Conservation (phyloP, 176 grass and related monocot genomes). For the Microstegium vimineum region DNA sequence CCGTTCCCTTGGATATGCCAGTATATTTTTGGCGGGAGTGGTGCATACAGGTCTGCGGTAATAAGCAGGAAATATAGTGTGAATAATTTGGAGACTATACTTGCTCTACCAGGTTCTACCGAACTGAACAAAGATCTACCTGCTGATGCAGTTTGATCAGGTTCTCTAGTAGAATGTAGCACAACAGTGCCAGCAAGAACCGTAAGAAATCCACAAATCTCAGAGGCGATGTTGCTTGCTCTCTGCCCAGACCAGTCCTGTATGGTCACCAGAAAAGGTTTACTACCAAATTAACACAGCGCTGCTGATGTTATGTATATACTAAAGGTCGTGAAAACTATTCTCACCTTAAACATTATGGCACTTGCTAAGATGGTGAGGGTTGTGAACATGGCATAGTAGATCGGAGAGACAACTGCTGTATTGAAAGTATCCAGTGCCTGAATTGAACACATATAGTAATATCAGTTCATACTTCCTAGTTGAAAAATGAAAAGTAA, state of each 20-base stretch:
- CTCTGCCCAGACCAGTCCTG: conserved; percentile 99
- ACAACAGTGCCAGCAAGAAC: conserved; percentile 84
- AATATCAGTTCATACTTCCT: not conserved
- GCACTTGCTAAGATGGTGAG: conserved; percentile 95
- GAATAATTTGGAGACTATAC: not conserved
- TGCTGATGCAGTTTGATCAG: conserved; percentile 61
- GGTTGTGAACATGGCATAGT: conserved; percentile 98
- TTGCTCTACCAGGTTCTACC: not conserved
- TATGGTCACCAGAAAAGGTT: conserved; percentile 4
- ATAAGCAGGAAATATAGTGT: not conserved
- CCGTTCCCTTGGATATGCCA: conserved; percentile 95
- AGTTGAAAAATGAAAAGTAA: not conserved
- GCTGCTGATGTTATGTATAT: not conserved
- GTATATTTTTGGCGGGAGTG: conserved; percentile 82
- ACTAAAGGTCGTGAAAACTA: not conserved
- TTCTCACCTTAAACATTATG: conserved; percentile 97
- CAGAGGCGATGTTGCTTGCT: conserved; percentile 78
- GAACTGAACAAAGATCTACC: conserved; percentile 41
- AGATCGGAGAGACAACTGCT: conserved; percentile 93
- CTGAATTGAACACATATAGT: conserved; percentile 36
- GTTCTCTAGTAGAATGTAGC: conserved; percentile 84
- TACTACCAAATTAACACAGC: not conserved
- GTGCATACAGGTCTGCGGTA: conserved; percentile 68
- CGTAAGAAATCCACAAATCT: conserved; percentile 89
- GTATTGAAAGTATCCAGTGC: conserved; percentile 96